phyloP scores from a whole-genome alignment of 1,284 basidiomycete species.

The Pseudozyma sp. region DNA sequence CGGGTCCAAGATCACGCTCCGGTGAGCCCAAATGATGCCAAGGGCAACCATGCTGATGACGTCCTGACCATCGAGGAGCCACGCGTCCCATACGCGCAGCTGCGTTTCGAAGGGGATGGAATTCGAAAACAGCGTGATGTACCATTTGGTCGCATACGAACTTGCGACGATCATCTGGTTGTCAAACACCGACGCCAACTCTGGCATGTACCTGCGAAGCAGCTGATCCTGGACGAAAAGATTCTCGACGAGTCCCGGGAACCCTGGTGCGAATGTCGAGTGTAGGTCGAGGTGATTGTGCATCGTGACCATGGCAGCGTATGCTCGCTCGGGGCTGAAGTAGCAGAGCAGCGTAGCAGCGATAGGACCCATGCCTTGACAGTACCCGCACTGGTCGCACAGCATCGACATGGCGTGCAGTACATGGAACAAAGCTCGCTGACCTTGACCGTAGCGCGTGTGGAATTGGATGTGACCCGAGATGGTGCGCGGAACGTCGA shows the following conservation, averaged over 20 bases:
- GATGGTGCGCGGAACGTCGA: slow-evolving; percentile 97
- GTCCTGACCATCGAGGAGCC: slow-evolving; percentile 89
- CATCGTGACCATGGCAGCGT: slow-evolving; percentile 82
- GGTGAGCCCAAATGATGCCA: slow-evolving; percentile 88
- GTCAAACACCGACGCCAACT: slow-evolving; percentile 81
- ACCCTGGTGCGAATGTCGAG: slow-evolving; percentile 89
- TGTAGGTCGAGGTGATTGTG: slow-evolving; percentile 84
- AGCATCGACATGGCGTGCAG: slow-evolving; percentile 88
- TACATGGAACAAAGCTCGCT: slow-evolving; percentile 80
- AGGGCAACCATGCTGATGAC: slow-evolving; percentile 85
- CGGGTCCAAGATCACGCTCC: slow-evolving; percentile 21
- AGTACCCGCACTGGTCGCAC: slow-evolving; percentile 91
- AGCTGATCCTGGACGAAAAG: slow-evolving; percentile 94
- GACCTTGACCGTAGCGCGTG: slow-evolving; percentile 89
- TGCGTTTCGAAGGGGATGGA: slow-evolving; percentile 96
- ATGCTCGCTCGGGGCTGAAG: slow-evolving; percentile 77
- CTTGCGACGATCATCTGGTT: slow-evolving; percentile 87
- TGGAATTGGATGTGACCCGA: slow-evolving; percentile 93
- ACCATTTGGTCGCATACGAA: slow-evolving; percentile 98
- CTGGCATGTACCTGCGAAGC: slow-evolving; percentile 85
- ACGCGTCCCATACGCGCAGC: slow-evolving; percentile 92
- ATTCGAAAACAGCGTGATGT: slow-evolving; percentile 91
- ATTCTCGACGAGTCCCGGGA: slow-evolving; percentile 91
- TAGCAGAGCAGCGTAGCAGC: slow-evolving; percentile 95
- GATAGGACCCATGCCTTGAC: slow-evolving; percentile 98